Evolutionary conservation across 345 rosid species (phyloP).

Genomic region (Hypericum perforatum): DNA sequence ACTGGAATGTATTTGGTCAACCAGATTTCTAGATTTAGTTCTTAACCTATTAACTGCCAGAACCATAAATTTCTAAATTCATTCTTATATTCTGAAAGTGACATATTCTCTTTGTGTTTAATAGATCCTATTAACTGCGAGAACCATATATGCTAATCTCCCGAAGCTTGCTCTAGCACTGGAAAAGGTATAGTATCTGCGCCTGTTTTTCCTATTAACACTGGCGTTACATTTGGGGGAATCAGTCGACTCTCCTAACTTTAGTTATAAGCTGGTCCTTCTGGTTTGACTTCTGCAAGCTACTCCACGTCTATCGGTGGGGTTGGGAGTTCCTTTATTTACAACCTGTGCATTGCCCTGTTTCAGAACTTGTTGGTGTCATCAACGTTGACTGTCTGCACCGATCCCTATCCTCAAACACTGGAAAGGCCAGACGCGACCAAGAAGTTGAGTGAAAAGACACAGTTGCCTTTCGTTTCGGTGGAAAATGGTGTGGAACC

Average conservation of each 20-base stretch:
- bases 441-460: background rate
- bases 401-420: background rate
- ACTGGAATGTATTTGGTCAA: too few relatives aligned
- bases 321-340: too few relatives aligned
- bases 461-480: background rate
- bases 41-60: too few relatives aligned
- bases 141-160: conserved; percentile 70
- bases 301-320: too few relatives aligned
- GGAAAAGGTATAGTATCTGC: conserved; percentile 53
- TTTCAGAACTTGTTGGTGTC: conserved; percentile 1
- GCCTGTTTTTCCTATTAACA: background rate
- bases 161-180: conserved; percentile 90
- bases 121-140: conserved; percentile 75
- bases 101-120: background rate
- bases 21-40: too few relatives aligned
- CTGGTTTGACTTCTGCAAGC: background rate
- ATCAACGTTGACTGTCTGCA: background rate
- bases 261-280: background rate
- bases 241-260: background rate
- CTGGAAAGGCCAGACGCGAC: background rate
- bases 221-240: background rate
- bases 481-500: conserved; percentile 1
- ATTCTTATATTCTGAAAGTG: background rate
- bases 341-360: too few relatives aligned
- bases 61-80: background rate